Percentiles rank a stretch among this genome's conserved stretches.
phyloP scores from a whole-genome alignment of 148 eudicot genomes.

The Cornus kousa region DNA sequence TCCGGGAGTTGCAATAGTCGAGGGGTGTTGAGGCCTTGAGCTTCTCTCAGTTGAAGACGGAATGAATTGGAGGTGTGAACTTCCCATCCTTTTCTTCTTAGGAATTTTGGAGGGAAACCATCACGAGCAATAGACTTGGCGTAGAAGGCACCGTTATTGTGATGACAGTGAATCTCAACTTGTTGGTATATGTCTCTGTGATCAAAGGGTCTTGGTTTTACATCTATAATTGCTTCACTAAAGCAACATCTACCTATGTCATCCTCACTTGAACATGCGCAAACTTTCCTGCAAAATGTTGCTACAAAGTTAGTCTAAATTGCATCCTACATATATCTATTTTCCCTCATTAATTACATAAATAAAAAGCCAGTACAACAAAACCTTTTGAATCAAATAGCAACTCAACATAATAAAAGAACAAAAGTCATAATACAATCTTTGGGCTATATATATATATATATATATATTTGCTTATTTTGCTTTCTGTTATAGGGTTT shows the following conservation, averaged over 20 bases:
- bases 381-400: too few relatives aligned
- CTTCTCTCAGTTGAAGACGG: slow-evolving; percentile 32
- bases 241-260: slow-evolving; percentile 62
- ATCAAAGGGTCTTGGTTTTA: slow-evolving; percentile 55
- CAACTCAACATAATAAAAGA: too few relatives aligned
- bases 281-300: slow-evolving; percentile 50
- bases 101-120: slow-evolving; percentile 71
- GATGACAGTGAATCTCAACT: slow-evolving; percentile 57
- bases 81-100: slow-evolving; percentile 69
- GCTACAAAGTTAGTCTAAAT: neutral
- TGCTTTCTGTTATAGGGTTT: too few relatives aligned
- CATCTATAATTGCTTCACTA: slow-evolving; percentile 28
- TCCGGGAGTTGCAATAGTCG: slow-evolving; percentile 35
- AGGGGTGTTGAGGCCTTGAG: slow-evolving; percentile 45
- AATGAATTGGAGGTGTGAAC: slow-evolving; percentile 35
- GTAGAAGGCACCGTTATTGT: slow-evolving; percentile 53
- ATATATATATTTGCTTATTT: too few relatives aligned
- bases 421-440: too few relatives aligned
- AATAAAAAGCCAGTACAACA: too few relatives aligned
- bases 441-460: too few relatives aligned
- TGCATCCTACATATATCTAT: too few relatives aligned
- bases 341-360: too few relatives aligned
- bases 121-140: slow-evolving; percentile 70
- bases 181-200: slow-evolving; percentile 77
- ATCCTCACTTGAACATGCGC: slow-evolving; percentile 52